Conservation (phyloP, 805 yeast genomes). For the Barnettozyma pratensis region DNA sequence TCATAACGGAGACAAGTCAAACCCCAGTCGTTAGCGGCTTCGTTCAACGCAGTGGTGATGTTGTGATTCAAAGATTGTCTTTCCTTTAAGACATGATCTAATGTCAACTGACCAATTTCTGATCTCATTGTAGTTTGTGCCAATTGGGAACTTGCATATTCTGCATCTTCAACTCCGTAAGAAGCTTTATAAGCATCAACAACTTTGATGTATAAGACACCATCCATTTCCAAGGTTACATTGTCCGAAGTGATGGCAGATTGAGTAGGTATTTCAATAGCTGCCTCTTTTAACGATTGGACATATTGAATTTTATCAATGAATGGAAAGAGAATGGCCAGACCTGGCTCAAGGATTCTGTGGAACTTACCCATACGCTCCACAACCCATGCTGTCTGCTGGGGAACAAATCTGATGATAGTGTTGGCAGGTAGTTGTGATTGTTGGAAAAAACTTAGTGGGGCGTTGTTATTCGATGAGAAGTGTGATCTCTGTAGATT, state of each 20-base stretch:
- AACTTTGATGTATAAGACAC: slow-evolving; percentile 73
- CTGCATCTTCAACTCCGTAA: slow-evolving; percentile 85
- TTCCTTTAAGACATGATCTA: slow-evolving; percentile 74
- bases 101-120: slow-evolving; percentile 77
- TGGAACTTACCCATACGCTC: slow-evolving; percentile 88
- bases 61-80: slow-evolving; percentile 67
- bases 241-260: slow-evolving; percentile 84
- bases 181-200: slow-evolving; percentile 81
- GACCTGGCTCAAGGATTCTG: slow-evolving; percentile 65
- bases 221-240: slow-evolving; percentile 80
- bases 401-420: slow-evolving; percentile 74
- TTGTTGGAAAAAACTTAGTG: slow-evolving; percentile 55
- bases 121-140: slow-evolving; percentile 91
- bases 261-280: slow-evolving; percentile 81
- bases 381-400: slow-evolving; percentile 87
- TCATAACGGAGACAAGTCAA: slow-evolving; percentile 79
- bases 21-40: slow-evolving; percentile 85
- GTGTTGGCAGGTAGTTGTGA: slow-evolving; percentile 72
- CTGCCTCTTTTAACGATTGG: slow-evolving; percentile 75
- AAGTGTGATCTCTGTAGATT: not conserved
- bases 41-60: slow-evolving; percentile 75
- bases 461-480: slow-evolving; percentile 3
- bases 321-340: slow-evolving; percentile 67
- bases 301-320: slow-evolving; percentile 76
- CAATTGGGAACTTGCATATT: slow-evolving; percentile 76